Conservation (phyloP, 371 early-diverging fungal species). For the Mucor velutinosus region DNA sequence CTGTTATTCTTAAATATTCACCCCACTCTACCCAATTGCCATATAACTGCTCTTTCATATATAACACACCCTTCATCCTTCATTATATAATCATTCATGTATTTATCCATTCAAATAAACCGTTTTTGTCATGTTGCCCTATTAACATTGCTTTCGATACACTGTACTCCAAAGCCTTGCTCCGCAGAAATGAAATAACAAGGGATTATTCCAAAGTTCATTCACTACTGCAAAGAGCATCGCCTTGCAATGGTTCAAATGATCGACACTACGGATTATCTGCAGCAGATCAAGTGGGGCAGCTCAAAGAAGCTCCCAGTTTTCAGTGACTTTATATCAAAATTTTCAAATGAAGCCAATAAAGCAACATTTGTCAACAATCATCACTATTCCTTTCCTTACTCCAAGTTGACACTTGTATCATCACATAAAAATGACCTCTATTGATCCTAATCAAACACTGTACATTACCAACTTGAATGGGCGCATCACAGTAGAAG, state of each 20-base stretch:
- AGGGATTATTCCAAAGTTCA: too few relatives aligned
- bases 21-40: not conserved
- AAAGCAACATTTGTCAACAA: not conserved
- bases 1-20: not conserved
- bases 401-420: not conserved
- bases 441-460: slow-evolving; percentile 66
- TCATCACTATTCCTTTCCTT: not conserved
- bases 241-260: not conserved
- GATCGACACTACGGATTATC: not conserved
- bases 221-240: too few relatives aligned
- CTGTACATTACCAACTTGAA: slow-evolving; percentile 68
- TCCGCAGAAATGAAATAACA: too few relatives aligned
- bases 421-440: slow-evolving; percentile 14
- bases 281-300: not conserved
- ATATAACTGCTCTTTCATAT: not conserved
- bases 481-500: slow-evolving; percentile 69
- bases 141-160: too few relatives aligned
- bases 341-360: not conserved
- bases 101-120: not conserved
- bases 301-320: not conserved
- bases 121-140: not conserved
- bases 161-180: too few relatives aligned
- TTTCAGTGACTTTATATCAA: not conserved
- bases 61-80: not conserved
- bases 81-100: not conserved